Evolutionary conservation across 129 eudicot genomes (phyloP).

Genomic region (Flaveria bidentis): DNA sequence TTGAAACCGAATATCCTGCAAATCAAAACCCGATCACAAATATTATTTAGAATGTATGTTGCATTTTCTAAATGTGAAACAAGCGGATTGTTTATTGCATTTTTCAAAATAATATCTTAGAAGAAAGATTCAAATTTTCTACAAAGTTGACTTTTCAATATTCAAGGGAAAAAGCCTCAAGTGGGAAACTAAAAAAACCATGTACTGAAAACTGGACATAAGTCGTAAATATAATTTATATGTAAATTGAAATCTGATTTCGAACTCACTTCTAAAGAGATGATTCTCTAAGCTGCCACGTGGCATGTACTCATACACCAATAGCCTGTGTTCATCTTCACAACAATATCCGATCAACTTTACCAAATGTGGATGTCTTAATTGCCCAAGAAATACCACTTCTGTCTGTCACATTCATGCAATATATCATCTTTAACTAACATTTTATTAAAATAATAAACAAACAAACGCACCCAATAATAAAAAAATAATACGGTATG

Average conservation of each 20-base stretch:
- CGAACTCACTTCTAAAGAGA: slow-evolving; percentile 79
- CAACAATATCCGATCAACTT: slow-evolving; percentile 89
- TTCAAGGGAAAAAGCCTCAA: neutral
- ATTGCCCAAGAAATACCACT: slow-evolving; percentile 86
- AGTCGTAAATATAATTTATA: neutral
- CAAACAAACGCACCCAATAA: neutral
- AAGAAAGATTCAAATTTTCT: neutral
- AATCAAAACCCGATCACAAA: slow-evolving; percentile 8
- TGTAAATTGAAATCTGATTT: neutral
- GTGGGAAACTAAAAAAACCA: neutral
- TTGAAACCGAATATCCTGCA: slow-evolving; percentile 72
- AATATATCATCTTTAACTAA: neutral
- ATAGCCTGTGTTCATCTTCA: slow-evolving; percentile 84
- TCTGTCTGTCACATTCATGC: slow-evolving; percentile 57
- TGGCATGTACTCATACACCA: slow-evolving; percentile 93
- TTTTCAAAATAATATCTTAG: neutral
- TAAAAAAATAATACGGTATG: neutral
- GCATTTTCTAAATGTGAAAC: neutral
- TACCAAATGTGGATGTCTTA: slow-evolving; percentile 88
- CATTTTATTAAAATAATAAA: neutral
- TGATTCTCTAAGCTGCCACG: slow-evolving; percentile 98
- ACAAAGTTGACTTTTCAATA: neutral
- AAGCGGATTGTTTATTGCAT: neutral
- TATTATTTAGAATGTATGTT: neutral
- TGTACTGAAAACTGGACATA: too few species aligned